These are phyloP conservation scores for Ambrosiella beaveri DNA, from an alignment of 2,329 filamentous ascomycete species.

Conservation along the genomic window DNA sequence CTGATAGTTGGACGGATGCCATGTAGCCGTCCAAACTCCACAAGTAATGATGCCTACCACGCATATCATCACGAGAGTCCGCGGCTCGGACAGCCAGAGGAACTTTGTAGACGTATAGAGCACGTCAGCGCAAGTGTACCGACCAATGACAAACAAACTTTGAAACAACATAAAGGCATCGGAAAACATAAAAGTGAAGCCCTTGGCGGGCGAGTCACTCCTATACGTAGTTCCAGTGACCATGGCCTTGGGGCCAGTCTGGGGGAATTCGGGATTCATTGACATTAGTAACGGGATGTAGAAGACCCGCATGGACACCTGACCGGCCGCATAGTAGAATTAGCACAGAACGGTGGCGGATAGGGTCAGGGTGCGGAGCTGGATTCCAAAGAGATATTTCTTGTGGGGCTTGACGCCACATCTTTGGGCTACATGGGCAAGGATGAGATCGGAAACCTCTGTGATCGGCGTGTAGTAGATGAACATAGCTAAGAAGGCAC, in stretches of 20 bases:
- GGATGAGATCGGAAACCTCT: slow-evolving; percentile 39
- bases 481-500: slow-evolving; percentile 50
- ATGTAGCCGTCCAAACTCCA: slow-evolving; percentile 19
- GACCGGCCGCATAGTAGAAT: slow-evolving; percentile 62
- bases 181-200: slow-evolving; percentile 36
- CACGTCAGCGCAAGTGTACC: slow-evolving; percentile 49
- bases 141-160: slow-evolving; percentile 53
- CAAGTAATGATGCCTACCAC: slow-evolving; percentile 38
- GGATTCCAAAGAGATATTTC: slow-evolving; percentile 27
- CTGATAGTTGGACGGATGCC: slow-evolving; percentile 29
- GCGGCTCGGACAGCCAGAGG: slow-evolving; percentile 42
- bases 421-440: slow-evolving; percentile 30
- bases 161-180: slow-evolving; percentile 59
- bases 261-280: slow-evolving; percentile 22
- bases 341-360: slow-evolving; percentile 58
- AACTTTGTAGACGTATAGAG: slow-evolving; percentile 38
- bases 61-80: slow-evolving; percentile 46
- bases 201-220: slow-evolving; percentile 18
- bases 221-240: slow-evolving; percentile 18
- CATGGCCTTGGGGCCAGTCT: slow-evolving; percentile 22
- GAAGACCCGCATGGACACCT: slow-evolving; percentile 47
- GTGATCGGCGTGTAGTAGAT: slow-evolving; percentile 53
- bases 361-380: slow-evolving; percentile 39
- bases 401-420: slow-evolving; percentile 35
- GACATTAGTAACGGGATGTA: slow-evolving; percentile 34